Percentiles rank a stretch among this genome's conserved stretches.
Evolutionary conservation across 73 alveolate species (phyloP).

Genomic region (Symbiodinium natans): DNA sequence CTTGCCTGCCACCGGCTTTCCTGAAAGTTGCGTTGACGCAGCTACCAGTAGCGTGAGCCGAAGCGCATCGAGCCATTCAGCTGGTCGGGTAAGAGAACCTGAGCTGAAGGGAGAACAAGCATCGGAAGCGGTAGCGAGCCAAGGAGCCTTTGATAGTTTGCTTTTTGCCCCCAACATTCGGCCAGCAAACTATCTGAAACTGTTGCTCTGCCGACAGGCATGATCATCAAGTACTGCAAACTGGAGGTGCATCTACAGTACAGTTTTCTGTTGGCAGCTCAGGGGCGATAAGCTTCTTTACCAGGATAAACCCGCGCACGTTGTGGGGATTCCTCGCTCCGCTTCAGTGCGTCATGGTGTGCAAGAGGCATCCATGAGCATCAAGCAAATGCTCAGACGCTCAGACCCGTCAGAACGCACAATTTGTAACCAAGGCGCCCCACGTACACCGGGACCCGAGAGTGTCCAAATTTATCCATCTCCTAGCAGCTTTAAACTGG

Average conservation of each 20-base stretch:
- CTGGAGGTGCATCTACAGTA: not conserved
- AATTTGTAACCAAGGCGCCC: not conserved
- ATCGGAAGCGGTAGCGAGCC: too few species aligned
- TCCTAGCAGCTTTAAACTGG: not conserved
- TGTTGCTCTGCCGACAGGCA: too few species aligned
- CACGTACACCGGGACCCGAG: slow-evolving; percentile 63
- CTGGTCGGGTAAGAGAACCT: slow-evolving; percentile 61
- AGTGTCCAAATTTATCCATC: slow-evolving; percentile 74
- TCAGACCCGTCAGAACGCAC: too few species aligned
- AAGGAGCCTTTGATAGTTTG: too few species aligned
- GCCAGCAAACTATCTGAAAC: too few species aligned
- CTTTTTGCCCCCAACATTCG: too few species aligned
- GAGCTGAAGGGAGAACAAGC: not conserved
- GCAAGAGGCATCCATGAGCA: not conserved
- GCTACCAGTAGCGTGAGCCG: not conserved
- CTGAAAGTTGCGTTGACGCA: not conserved
- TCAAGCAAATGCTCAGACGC: too few species aligned
- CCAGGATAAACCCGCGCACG: slow-evolving; percentile 71
- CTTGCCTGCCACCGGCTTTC: not conserved
- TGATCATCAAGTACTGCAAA: not conserved
- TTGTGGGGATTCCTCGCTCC: slow-evolving; percentile 38
- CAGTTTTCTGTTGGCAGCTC: not conserved
- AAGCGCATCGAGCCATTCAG: slow-evolving; percentile 50
- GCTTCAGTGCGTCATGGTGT: not conserved
- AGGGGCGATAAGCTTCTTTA: slow-evolving; percentile 36